Base-by-base conservation (phyloP, 2,329 filamentous ascomycete species). In the Cyclaneusma minus region DNA sequence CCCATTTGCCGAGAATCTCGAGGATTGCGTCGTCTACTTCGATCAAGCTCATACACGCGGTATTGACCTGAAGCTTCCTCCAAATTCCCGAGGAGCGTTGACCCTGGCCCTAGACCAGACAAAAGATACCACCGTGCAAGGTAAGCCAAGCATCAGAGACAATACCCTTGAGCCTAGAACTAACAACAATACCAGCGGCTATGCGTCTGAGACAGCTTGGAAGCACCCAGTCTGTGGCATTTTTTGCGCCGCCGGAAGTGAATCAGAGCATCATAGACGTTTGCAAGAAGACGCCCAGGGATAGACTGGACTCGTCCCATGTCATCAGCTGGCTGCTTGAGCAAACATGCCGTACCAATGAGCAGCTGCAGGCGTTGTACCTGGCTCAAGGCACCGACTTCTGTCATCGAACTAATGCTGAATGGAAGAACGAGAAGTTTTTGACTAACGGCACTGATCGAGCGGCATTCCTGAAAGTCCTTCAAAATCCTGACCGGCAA, bases 191-290 rank as follows among this genome's bases (percentile, higher is more conserved):
- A 29, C 17, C 32, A 67, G 72, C 71, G 28, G 69, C 71, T 0
- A 78, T 79, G 71, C 51, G 73, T 31, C 45, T 79, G 1, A 56
- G 74, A 2, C 63, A 75, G 23, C 50, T 80, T 0, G 59, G 50
- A 1, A 54, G 54, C 2, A 64, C 63, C 0, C 70, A 78, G 29
- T 63, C 62, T 0, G 42, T 77, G 0, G 46, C 49, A 0, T 63
- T 62, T 25, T 57, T 69, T 12, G 58, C 62, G 0, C 67, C 70
- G 0, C 64, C 62, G 0, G 70, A 77, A 38, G 69, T 76, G 0
- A 56, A 74, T 17, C 62, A 68, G 15, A 71, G 62, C 32, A 73
- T 79, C 16, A 36, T 62, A 0, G 62, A 71, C 29, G 27, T 60
- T 0, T 42, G 51, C 9, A 30, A 40, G 0, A 55, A 58, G 24